A percentile compares a stretch with the other conserved stretches of the same genome.
Conservation (phyloP, 495 filamentous ascomycete genomes). For the Apodospora peruviana region DNA sequence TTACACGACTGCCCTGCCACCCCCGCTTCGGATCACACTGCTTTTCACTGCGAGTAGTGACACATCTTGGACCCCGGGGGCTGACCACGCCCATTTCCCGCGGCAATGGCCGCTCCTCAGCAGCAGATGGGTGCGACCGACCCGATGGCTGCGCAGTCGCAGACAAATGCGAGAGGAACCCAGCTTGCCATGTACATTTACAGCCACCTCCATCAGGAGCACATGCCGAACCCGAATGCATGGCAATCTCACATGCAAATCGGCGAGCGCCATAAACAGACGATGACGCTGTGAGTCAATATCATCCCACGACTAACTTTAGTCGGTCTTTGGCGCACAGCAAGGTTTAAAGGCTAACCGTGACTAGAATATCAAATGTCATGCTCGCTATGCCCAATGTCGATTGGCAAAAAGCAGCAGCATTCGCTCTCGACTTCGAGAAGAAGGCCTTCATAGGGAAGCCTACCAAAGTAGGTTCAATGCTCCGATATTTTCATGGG, state of each 20-base stretch:
- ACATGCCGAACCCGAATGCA: conserved; percentile 13
- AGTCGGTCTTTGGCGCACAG: not conserved
- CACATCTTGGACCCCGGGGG: not conserved
- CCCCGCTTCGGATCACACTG: not conserved
- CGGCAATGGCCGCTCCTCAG: conserved; percentile 47
- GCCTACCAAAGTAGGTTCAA: conserved; percentile 40
- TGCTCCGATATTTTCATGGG: not conserved
- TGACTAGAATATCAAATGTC: conserved; percentile 34
- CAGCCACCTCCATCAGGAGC: no score
- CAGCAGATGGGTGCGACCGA: conserved; percentile 35
- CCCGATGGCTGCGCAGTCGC: conserved; percentile 31
- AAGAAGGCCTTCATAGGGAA: conserved; percentile 35
- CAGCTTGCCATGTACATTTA: no score
- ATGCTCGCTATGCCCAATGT: conserved; percentile 30
- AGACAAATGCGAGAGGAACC: conserved; percentile 8
- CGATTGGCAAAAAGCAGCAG: conserved; percentile 27
- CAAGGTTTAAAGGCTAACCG: conserved; percentile 1
- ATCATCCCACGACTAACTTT: no score
- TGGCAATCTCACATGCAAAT: conserved; percentile 30
- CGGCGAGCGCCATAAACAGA: conserved; percentile 26
- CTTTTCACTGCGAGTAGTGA: no score
- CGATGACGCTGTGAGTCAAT: conserved; percentile 29
- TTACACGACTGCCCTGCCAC: no score
- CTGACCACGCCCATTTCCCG: conserved; percentile 17
- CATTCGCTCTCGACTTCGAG: conserved; percentile 32